Evolutionary conservation across 495 filamentous ascomycete genomes (phyloP).

Genomic region (Ramalina peruviana): DNA sequence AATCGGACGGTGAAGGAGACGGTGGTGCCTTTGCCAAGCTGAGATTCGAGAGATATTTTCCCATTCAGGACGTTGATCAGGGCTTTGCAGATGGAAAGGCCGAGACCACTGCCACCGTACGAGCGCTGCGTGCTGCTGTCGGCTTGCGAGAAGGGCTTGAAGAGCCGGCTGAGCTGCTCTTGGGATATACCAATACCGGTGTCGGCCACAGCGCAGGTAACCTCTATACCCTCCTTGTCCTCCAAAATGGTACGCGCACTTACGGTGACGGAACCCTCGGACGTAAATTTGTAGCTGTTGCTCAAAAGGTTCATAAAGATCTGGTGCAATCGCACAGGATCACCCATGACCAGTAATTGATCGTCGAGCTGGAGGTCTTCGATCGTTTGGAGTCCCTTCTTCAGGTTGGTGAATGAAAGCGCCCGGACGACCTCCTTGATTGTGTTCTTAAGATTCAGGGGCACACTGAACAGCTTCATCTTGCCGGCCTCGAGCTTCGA

Average conservation of each 20-base stretch:
- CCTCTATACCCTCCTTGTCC: slow-evolving; percentile 48
- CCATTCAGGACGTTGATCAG: slow-evolving; percentile 83
- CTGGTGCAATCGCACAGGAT: slow-evolving; percentile 81
- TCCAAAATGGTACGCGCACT: slow-evolving; percentile 56
- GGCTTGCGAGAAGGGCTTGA: slow-evolving; percentile 82
- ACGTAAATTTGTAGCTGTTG: slow-evolving; percentile 90
- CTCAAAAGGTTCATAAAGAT: slow-evolving; percentile 87
- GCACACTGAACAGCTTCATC: slow-evolving; percentile 82
- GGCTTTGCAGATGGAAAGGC: slow-evolving; percentile 87
- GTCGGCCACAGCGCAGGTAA: slow-evolving; percentile 78
- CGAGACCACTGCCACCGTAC: slow-evolving; percentile 82
- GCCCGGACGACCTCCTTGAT: slow-evolving; percentile 79
- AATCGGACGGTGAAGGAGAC: slow-evolving; percentile 76
- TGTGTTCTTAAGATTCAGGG: slow-evolving; percentile 72
- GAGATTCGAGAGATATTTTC: slow-evolving; percentile 67
- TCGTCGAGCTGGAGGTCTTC: slow-evolving; percentile 53
- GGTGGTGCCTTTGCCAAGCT: slow-evolving; percentile 62
- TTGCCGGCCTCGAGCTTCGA: slow-evolving; percentile 90
- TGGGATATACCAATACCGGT: slow-evolving; percentile 81
- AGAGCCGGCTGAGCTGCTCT: slow-evolving; percentile 69
- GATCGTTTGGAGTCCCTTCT: slow-evolving; percentile 63
- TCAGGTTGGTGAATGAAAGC: slow-evolving; percentile 68
- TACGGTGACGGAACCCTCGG: slow-evolving; percentile 71
- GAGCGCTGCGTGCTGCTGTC: slow-evolving; percentile 76
- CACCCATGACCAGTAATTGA: slow-evolving; percentile 69